Evolutionary conservation across 768 basidiomycete genomes (phyloP), one percentile per base, ranked within the genome.

Genomic region (Coprinopsis marcescibilis): DNA sequence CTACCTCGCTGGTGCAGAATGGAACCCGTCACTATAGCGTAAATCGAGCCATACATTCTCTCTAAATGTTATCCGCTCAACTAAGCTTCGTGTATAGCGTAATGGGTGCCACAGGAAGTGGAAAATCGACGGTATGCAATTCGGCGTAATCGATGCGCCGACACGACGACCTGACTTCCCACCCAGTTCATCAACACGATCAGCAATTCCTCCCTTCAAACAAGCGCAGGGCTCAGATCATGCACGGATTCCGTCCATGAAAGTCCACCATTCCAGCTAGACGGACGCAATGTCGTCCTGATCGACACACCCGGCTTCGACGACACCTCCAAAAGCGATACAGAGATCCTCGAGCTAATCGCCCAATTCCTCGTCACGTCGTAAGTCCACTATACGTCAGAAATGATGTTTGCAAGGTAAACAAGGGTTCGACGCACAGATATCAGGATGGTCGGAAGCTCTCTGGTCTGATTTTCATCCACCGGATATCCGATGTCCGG

Each of bases 271-370:
- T 76, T 80, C 52, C 53, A 61, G 19, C 54, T 77, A 11, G 69
- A 73, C 33, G 72, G 69, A 2, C 58, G 58, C 10, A 55, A 45
- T 13, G 62, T 80, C 29, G 69, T 62, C 1, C 56, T 82, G 14
- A 70, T 82, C 37, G 80, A 81, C 51, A 81, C 80, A 0, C 80
- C 80, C 0, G 80, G 80, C 3, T 81, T 80, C 45, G 79, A 79
- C 49, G 77, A 80, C 53, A 73, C 76, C 2, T 64, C 57, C 2
- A 65, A 63, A 39, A 72, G 66, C 37, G 77, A 78, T 41, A 65
- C 69, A 0, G 73, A 72, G 10, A 60, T 79, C 11, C 59, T 78
- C 30, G 69, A 65, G 37, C 68, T 75, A 65, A 78, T 78, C 20
- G 73, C 77, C 0, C 48, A 69, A 37, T 68, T 64, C 47, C 58